Evolutionary conservation across 2,329 filamentous ascomycete species (phyloP), one percentile per base, ranked within the genome.

Genomic region (Talaromyces sp.): DNA sequence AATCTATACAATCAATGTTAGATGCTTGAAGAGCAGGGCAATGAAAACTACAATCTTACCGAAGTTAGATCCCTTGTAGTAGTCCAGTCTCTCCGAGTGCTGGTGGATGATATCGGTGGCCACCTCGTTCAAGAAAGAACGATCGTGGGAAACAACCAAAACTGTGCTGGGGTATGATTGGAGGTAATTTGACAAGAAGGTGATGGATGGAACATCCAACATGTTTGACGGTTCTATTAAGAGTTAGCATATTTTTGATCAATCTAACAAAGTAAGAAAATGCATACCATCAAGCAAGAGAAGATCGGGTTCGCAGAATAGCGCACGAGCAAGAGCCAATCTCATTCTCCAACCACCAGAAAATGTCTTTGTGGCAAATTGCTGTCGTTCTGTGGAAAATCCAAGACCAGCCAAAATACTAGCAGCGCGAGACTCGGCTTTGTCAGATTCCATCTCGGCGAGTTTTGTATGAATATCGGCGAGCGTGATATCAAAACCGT

Each of bases 321-420:
- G 85, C 14, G 94, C 94, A 83, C 94, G 84, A 12, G 94, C 94
- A 64, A 99, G 83, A 14, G 94, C 94, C 70, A 99, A 80, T 81
- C 94, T 89, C 94, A 99, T 99, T 77, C 94, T 88, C 94, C 94
- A 99, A 89, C 94, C 94, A 83, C 94, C 94, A 57, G 94, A 99
- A 79, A 99, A 99, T 5, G 93, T 97, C 82, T 91, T 97, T 58
- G 94, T 99, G 17, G 94, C 88, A 72, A 85, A 92, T 68, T 96
- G 90, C 72, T 99, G 94, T 65, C 92, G 85, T 76, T 97, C 94
- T 21, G 90, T 76, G 0, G 94, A 97, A 84, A 99, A 99, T 68
- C 94, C 94, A 61, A 99, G 87, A 85, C 94, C 94, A 62, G 94
- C 93, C 57, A 99, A 83, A 71, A 99, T 99, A 76, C 91, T 97